A percentile compares a stretch with the other conserved stretches of the same genome.
Evolutionary conservation across 495 filamentous ascomycete genomes (phyloP).

Genomic region (Daldinia vernicosa): DNA sequence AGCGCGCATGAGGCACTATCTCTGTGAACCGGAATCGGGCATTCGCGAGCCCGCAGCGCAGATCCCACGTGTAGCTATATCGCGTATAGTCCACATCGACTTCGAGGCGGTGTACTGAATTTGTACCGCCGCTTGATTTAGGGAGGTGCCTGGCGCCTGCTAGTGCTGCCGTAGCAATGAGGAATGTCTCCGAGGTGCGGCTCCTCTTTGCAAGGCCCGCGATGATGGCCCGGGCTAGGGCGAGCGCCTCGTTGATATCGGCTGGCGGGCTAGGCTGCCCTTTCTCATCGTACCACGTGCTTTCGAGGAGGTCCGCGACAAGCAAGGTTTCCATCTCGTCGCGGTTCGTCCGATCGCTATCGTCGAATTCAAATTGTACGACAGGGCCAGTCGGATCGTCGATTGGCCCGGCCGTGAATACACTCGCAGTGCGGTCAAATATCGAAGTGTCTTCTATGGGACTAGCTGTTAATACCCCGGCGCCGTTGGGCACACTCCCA

Average conservation of each 20-base stretch:
- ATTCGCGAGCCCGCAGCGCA: slow-evolving; percentile 54
- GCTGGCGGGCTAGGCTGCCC: slow-evolving; percentile 49
- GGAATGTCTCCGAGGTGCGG: slow-evolving; percentile 56
- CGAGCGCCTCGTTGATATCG: slow-evolving; percentile 58
- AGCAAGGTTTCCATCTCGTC: slow-evolving; percentile 58
- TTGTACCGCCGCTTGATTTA: slow-evolving; percentile 33
- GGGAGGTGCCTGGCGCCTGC: slow-evolving; percentile 58
- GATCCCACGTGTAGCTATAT: slow-evolving; percentile 58
- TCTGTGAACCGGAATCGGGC: slow-evolving; percentile 59
- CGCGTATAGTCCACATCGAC: slow-evolving; percentile 47
- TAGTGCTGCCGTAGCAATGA: slow-evolving; percentile 63
- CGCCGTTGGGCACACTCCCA: slow-evolving; percentile 18
- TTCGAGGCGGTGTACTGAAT: slow-evolving; percentile 52
- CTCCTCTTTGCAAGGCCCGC: slow-evolving; percentile 55
- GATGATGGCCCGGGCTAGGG: slow-evolving; percentile 56
- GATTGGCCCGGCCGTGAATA: slow-evolving; percentile 29
- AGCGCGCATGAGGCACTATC: slow-evolving; percentile 52
- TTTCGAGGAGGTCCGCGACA: slow-evolving; percentile 52
- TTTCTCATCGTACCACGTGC: slow-evolving; percentile 54
- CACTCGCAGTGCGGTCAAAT: slow-evolving; percentile 39
- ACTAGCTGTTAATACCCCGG: slow-evolving; percentile 23
- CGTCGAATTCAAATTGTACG: slow-evolving; percentile 41
- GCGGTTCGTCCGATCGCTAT: slow-evolving; percentile 56
- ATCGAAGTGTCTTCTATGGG: slow-evolving; percentile 33
- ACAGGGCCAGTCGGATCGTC: slow-evolving; percentile 20